Evolutionary conservation across 495 filamentous ascomycete species (phyloP).

Genomic region (Corynascus novoguineensis): DNA sequence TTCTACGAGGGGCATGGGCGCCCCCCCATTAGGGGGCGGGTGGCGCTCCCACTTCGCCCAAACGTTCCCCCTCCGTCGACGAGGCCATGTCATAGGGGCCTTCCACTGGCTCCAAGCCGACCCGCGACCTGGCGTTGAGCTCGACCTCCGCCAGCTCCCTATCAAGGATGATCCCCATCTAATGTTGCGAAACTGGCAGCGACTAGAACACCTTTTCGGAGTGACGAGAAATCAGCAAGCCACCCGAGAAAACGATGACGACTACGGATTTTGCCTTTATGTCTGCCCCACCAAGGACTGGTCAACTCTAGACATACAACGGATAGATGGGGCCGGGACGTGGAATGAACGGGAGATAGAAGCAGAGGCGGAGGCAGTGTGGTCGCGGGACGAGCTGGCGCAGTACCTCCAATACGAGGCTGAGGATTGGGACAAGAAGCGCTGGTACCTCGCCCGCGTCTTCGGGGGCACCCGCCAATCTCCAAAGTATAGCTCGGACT

Average conservation of each 20-base stretch:
- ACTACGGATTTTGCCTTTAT: too few relatives aligned
- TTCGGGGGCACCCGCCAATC: too few relatives aligned
- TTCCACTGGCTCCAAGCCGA: not conserved
- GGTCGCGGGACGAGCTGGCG: not conserved
- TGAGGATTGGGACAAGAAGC: too few relatives aligned
- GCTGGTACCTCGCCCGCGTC: too few relatives aligned
- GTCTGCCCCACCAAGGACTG: too few relatives aligned
- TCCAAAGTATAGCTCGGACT: not conserved
- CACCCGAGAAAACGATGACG: not conserved
- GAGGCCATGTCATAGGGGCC: not conserved
- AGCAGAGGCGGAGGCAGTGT: not conserved
- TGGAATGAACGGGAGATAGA: not conserved
- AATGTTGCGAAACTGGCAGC: not conserved
- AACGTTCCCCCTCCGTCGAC: not conserved
- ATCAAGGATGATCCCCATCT: not conserved
- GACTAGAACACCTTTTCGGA: not conserved
- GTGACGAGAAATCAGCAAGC: not conserved
- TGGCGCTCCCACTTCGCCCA: constrained; percentile 4
- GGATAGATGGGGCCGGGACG: not conserved
- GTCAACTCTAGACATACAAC: not conserved
- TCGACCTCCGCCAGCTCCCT: not conserved
- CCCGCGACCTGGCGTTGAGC: not conserved
- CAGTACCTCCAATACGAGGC: not conserved
- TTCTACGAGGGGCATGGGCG: not conserved
- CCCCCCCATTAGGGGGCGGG: not conserved